Conservation (phyloP, 345 rosid genomes). For the Brassica napus region DNA sequence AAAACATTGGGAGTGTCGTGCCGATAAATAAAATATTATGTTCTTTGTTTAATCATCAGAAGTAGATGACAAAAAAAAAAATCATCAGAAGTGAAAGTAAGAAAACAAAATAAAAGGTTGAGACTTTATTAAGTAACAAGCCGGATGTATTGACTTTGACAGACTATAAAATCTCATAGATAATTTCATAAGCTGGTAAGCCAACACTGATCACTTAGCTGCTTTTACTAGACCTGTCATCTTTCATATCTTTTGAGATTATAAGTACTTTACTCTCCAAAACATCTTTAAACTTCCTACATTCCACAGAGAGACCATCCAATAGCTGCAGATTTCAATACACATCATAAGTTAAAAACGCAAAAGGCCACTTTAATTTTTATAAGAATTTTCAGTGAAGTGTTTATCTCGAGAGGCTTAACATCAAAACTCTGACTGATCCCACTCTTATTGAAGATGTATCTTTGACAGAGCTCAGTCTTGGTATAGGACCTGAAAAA, state of each 20-base stretch:
- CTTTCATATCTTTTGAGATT: constrained; percentile 73
- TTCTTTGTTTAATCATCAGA: neutral
- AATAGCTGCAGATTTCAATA: constrained; percentile 54
- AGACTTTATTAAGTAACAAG: constrained; percentile 61
- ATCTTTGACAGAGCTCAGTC: constrained; percentile 49
- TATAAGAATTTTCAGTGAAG: neutral
- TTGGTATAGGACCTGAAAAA: constrained; percentile 49
- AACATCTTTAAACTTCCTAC: constrained; percentile 57
- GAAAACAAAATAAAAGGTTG: neutral
- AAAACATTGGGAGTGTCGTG: neutral
- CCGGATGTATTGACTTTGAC: constrained; percentile 61
- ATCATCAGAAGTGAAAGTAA: neutral
- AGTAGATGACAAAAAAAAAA: too few relatives aligned
- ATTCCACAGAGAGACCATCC: constrained; percentile 56
- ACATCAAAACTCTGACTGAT: constrained; percentile 66
- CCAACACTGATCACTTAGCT: constrained; percentile 73
- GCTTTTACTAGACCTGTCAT: constrained; percentile 61
- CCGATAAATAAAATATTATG: neutral
- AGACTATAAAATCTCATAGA: constrained; percentile 58
- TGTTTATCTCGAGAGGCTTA: constrained; percentile 70
- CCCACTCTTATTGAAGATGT: constrained; percentile 47
- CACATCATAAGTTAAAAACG: neutral
- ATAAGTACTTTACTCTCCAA: constrained; percentile 68
- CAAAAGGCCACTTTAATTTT: too few relatives aligned
- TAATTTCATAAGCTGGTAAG: constrained; percentile 77